Evolutionary conservation across 768 basidiomycete genomes (phyloP), one percentile per base, ranked within the genome.

Genomic region (Phaeotremella fagi): DNA sequence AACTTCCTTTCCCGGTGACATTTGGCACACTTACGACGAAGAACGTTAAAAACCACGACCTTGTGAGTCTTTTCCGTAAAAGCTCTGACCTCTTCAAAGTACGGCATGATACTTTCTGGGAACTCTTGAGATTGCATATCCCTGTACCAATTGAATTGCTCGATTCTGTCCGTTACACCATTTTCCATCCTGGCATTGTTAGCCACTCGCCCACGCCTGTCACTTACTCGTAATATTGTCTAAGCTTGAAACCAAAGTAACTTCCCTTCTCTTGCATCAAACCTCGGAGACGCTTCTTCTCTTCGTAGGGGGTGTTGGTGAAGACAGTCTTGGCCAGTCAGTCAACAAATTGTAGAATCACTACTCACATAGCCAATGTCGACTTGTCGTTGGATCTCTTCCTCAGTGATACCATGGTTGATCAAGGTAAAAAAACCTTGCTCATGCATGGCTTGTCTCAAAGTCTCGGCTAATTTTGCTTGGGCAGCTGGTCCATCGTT

Each of bases 221-320:
- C 4, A 43, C 57, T 50, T 26, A 59, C 57, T 59, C 57, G 47
- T 59, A 59, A 26, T 59, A 59, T 20, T 59, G 31, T 25, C 57
- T 31, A 14, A 49, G 43, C 48, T 59, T 59, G 54, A 59, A 59
- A 11, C 57, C 54, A 41, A 37, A 9, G 28, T 55, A 55, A 9
- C 24, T 3, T 26, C 54, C 54, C 3, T 31, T 44, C 22, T 37
- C n/a, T n/a, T 55, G 41, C 54, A 50, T 55, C 18, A 45, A 31
- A 6, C 48, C 48, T 38, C 45, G 28, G 3, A 55, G 44, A 22
- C 35, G 16, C 27, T 42, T 41, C 28, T 55, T 55, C 46, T 48
- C 48, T 23, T 55, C 54, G 4, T 37, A 14, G 27, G 54, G 48
- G 2, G 54, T 55, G 14, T 41, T 55, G 22, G 48, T 27, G 16